A percentile compares a stretch with the other conserved stretches of the same genome.
Evolutionary conservation across 2,329 filamentous ascomycete genomes (phyloP).

Genomic region (Ascochyta fabae): DNA sequence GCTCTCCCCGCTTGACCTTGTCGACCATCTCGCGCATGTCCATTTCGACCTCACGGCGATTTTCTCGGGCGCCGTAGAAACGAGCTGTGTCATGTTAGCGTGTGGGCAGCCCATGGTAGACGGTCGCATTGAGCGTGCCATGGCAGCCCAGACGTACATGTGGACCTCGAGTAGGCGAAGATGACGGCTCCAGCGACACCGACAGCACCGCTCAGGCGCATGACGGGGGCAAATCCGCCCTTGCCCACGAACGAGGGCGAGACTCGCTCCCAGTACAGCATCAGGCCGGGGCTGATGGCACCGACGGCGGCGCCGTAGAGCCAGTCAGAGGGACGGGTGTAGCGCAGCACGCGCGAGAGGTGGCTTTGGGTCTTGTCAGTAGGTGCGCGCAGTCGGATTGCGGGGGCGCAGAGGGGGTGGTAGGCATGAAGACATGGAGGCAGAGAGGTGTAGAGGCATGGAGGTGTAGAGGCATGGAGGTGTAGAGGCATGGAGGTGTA

Average conservation of each 20-base stretch:
- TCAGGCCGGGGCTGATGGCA: conserved; percentile 73
- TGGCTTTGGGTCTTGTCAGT: conserved; percentile 65
- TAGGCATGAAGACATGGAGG: too few species aligned
- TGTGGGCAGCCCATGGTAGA: background rate
- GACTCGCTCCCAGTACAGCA: conserved; percentile 81
- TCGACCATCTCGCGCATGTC: conserved; percentile 98
- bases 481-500: too few species aligned
- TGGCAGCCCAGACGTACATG: conserved; percentile 66
- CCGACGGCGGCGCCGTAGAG: conserved; percentile 70
- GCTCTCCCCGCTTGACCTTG: conserved; percentile 90
- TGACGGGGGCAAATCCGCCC: conserved; percentile 79
- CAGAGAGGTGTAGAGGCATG: too few species aligned
- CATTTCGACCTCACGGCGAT: conserved; percentile 88
- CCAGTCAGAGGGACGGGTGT: conserved; percentile 88
- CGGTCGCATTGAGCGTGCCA: background rate
- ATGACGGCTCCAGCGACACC: conserved; percentile 81
- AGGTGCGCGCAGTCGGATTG: conserved; percentile 16
- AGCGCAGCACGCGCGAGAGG: conserved; percentile 85
- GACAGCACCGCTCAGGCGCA: conserved; percentile 78
- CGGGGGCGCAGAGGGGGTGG: background rate
- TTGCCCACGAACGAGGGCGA: conserved; percentile 84
- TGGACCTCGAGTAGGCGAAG: conserved; percentile 83
- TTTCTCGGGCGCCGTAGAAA: conserved; percentile 95
- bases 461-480: too few species aligned
- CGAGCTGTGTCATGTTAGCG: conserved; percentile 66